Percentiles rank a stretch among this genome's conserved stretches.
Evolutionary conservation across 2,329 filamentous ascomycete genomes (phyloP).

Genomic region (Chaetomium sp.): DNA sequence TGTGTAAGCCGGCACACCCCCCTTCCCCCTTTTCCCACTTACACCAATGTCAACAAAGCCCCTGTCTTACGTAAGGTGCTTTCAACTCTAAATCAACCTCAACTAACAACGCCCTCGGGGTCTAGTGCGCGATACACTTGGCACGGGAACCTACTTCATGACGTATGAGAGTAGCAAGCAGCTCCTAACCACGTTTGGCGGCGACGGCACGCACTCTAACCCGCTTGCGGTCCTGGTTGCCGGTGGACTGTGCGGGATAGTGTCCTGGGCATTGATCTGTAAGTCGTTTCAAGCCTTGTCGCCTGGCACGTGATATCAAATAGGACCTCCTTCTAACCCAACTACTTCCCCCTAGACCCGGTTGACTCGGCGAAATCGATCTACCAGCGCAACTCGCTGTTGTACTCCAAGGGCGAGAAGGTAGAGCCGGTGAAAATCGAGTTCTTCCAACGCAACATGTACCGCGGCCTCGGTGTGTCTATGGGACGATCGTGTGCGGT

Average conservation of each 20-base stretch:
- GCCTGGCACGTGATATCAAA: not conserved
- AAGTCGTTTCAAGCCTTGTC: constrained; percentile 29
- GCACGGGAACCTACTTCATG: constrained; percentile 81
- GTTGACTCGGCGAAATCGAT: constrained; percentile 81
- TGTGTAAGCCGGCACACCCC: constrained; percentile 49
- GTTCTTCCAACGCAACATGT: constrained; percentile 73
- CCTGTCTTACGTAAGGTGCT: no score
- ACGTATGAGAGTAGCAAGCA: constrained; percentile 86
- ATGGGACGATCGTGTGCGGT: constrained; percentile 77
- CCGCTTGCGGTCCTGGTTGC: constrained; percentile 72
- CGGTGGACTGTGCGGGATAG: constrained; percentile 73
- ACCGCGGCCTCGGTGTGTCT: constrained; percentile 74
- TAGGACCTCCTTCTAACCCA: not conserved
- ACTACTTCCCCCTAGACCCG: constrained; percentile 40
- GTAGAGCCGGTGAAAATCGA: constrained; percentile 66
- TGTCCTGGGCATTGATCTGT: constrained; percentile 76
- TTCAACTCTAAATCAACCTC: no score
- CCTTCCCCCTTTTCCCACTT: not conserved
- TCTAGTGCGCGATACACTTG: constrained; percentile 71
- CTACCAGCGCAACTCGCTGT: constrained; percentile 75
- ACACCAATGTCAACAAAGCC: no score
- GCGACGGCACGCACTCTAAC: constrained; percentile 67
- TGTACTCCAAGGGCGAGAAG: constrained; percentile 58
- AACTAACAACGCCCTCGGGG: no score
- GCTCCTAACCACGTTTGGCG: constrained; percentile 65